Evolutionary conservation across 148 eudicot species (phyloP).

Genomic region (Chenopodium suecicum): DNA sequence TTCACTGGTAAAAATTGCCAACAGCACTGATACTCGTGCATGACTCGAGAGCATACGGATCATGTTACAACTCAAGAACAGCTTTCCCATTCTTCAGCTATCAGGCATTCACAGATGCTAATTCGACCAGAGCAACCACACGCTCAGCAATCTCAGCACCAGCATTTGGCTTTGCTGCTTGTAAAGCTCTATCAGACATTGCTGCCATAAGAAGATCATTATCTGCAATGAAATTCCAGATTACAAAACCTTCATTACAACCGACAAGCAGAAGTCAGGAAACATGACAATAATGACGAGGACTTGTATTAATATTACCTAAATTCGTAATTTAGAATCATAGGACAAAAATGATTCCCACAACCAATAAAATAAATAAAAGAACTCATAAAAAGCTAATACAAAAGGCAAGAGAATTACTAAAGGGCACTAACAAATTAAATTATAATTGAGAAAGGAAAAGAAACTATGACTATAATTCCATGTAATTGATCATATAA

Average conservation of each 20-base stretch:
- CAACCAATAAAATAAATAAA: not conserved
- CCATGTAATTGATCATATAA: not conserved
- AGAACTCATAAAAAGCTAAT: not conserved
- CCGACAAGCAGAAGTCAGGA: not conserved
- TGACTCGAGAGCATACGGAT: not conserved
- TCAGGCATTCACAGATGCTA: constrained; percentile 14
- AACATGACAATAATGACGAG: not conserved
- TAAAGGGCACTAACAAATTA: not conserved
- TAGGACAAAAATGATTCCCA: not conserved
- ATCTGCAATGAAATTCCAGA: constrained; percentile 26
- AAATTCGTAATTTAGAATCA: not conserved
- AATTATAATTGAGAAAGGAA: not conserved
- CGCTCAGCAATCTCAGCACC: constrained; percentile 51
- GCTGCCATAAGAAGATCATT: constrained; percentile 42
- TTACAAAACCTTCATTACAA: not conserved
- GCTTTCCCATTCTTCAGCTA: not conserved
- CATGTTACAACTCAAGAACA: not conserved
- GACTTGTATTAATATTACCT: not conserved
- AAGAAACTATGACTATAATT: not conserved
- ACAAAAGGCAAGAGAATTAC: not conserved
- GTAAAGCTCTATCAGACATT: constrained; percentile 58
- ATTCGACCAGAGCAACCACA: constrained; percentile 35
- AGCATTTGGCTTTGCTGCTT: constrained; percentile 63
- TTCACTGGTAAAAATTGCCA: not conserved
- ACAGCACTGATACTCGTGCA: not conserved